Evolutionary conservation across 2,329 filamentous ascomycete species (phyloP).

Genomic region (Fusarium foetens): DNA sequence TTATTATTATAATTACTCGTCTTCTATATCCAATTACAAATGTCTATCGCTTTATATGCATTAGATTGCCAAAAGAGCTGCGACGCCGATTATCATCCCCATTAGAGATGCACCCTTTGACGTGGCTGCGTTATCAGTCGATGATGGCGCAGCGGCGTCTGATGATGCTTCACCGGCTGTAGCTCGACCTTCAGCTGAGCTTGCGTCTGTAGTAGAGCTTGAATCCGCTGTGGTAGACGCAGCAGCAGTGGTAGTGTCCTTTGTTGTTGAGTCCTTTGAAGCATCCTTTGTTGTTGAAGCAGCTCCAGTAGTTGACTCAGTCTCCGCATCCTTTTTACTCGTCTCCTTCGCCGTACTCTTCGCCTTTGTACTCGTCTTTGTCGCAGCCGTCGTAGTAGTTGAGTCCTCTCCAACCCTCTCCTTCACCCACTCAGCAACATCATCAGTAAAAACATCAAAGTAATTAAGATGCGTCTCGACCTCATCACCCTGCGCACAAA

Average conservation of each 20-base stretch:
- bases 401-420: not conserved
- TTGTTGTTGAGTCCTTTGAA: not conserved
- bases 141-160: not conserved
- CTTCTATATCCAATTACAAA: not conserved
- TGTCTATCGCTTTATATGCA: not conserved
- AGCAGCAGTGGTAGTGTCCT: not conserved
- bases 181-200: not conserved
- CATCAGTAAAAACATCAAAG: constrained; percentile 10
- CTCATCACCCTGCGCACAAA: constrained; percentile 2
- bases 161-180: constrained; percentile 1
- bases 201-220: not conserved
- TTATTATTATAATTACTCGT: not conserved
- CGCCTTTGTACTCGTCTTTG: not conserved
- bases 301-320: not conserved
- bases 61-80: constrained; percentile 10
- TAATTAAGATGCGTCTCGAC: constrained; percentile 18
- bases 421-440: constrained; percentile 12
- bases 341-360: not conserved
- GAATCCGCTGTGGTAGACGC: not conserved
- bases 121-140: constrained; percentile 8
- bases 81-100: constrained; percentile 6
- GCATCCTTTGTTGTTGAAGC: not conserved
- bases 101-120: constrained; percentile 1
- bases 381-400: not conserved
- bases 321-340: not conserved